phyloP scores from a whole-genome alignment of 2,329 filamentous ascomycete species.

The Clathrospora elynae region DNA sequence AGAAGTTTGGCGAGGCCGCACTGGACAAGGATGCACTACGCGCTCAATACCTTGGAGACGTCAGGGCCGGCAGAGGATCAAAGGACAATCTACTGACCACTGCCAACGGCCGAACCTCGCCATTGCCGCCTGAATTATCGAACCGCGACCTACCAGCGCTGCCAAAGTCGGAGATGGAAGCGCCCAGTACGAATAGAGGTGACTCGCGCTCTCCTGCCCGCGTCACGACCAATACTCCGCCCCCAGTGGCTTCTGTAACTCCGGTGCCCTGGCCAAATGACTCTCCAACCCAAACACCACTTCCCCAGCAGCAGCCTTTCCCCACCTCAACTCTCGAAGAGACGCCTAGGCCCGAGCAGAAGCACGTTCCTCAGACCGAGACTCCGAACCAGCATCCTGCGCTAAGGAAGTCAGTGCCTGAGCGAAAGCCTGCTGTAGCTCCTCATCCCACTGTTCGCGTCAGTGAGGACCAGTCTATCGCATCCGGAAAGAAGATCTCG shows the following conservation, averaged over 20 bases:
- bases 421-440: constrained; percentile 21
- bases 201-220: constrained; percentile 39
- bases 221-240: constrained; percentile 25
- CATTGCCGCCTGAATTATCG: constrained; percentile 31
- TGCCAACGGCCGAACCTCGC: constrained; percentile 41
- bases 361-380: constrained; percentile 24
- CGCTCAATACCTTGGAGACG: constrained; percentile 81
- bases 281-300: constrained; percentile 32
- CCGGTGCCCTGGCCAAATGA: constrained; percentile 39
- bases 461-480: constrained; percentile 28
- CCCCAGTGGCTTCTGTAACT: constrained; percentile 40
- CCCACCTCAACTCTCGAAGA: constrained; percentile 6
- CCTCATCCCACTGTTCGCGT: constrained; percentile 19
- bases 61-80: constrained; percentile 71
- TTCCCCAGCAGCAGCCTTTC: constrained; percentile 40
- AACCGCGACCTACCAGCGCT: constrained; percentile 52
- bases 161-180: constrained; percentile 39
- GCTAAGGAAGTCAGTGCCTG: constrained; percentile 43
- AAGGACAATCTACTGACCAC: constrained; percentile 50
- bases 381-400: constrained; percentile 51
- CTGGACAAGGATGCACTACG: constrained; percentile 86
- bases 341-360: constrained; percentile 36
- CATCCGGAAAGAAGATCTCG: constrained; percentile 35
- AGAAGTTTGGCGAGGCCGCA: constrained; percentile 88
- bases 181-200: constrained; percentile 26